Evolutionary conservation across 345 rosid genomes (phyloP).

Genomic region (Cardiospermum halicacabum): DNA sequence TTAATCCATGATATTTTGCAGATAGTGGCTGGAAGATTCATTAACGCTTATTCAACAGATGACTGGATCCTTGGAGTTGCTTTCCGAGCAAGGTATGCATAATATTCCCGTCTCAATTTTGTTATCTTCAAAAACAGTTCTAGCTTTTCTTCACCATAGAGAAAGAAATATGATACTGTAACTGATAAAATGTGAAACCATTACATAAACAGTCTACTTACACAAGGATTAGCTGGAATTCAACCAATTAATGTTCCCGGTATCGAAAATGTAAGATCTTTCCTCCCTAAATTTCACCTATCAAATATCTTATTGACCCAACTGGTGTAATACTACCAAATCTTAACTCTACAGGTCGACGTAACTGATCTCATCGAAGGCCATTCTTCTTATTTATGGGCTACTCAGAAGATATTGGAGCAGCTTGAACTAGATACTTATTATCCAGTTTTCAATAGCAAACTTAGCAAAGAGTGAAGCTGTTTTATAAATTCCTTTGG

Average conservation of each 20-base stretch:
- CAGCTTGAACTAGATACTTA: constrained; percentile 79
- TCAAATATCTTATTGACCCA: too few relatives aligned
- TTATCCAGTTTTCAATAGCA: constrained; percentile 60
- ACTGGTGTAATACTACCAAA: not conserved
- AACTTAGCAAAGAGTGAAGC: constrained; percentile 10
- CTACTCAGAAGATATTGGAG: constrained; percentile 62
- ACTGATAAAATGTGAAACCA: not conserved
- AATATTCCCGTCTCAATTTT: not conserved
- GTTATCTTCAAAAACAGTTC: not conserved
- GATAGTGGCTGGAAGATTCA: constrained; percentile 98
- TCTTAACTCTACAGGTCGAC: constrained; percentile 48
- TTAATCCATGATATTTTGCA: constrained; percentile 27
- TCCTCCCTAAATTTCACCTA: too few relatives aligned
- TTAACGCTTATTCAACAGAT: constrained; percentile 76
- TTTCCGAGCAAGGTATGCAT: constrained; percentile 84
- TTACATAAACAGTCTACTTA: constrained; percentile 50
- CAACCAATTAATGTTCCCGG: constrained; percentile 71
- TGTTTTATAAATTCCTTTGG: not conserved
- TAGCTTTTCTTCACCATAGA: not conserved
- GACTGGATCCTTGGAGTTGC: constrained; percentile 98
- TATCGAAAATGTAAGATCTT: constrained; percentile 71
- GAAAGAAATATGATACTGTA: not conserved
- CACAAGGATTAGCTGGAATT: constrained; percentile 95
- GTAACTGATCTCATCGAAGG: constrained; percentile 78
- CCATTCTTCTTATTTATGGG: constrained; percentile 89